Base-by-base conservation (phyloP, 768 basidiomycete species). In the Boletus subparvulus region DNA sequence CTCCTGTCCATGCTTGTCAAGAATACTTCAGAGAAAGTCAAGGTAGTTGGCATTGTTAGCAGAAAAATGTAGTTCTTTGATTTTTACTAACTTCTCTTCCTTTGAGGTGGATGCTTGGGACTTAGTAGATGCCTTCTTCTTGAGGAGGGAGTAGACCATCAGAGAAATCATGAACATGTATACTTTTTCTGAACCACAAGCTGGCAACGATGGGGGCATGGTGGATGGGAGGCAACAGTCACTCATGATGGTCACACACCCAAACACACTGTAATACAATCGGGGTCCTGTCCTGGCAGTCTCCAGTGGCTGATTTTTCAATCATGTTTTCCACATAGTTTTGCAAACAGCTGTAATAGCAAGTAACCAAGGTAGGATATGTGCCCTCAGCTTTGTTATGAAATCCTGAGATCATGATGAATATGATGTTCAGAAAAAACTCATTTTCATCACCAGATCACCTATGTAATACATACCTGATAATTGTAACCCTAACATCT, bases 1-100 rank as follows among this genome's bases (percentile, higher is more conserved):
- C 2, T 53, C 46, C 7, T 57, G 41, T 2, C 50, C 37, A 43
- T 62, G 59, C 59, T 57, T 62, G 8, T 52, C 36, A n/a, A 3
- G 61, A 1, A 52, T 17, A 8, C 48, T 53, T 26, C 21, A 37
- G 1, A 62, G 24, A 32, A 62, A 61, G 3, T 21, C 12, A 1
- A 60, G 4, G 30, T 60, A 60, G 32, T 62, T 60, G 0, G 2
- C 12, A 1, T 33, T 8, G 2, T 37, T 44, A 3, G 24, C 4
- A 2, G 35, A 3, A 28, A 59, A 61, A 0, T 17, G 4, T 1
- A 59, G 49, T 14, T 61, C 50, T 26, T 61, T 61, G 13, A 17
- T 24, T 3, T 61, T 61, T 3, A 50, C 5, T 0, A 44, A 46
- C 19, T 57, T 60, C 32, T 60, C 48, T 21, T 50, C 52, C 52